phyloP scores from a whole-genome alignment of 176 grass and related monocot species.

The Sorghum bicolor region DNA sequence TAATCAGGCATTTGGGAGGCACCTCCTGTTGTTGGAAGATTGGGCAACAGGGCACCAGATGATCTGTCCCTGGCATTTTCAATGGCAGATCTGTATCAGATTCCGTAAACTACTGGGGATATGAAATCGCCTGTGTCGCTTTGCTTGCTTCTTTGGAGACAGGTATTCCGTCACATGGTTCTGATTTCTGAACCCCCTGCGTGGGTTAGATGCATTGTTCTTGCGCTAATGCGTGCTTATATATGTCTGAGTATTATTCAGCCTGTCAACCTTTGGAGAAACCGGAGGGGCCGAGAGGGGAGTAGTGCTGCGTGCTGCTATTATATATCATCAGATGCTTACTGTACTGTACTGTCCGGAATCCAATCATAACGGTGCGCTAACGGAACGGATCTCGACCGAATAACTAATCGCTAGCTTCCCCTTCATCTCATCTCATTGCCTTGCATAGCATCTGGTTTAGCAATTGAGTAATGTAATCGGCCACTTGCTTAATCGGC shows the following conservation, averaged over 20 bases:
- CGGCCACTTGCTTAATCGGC: neutral
- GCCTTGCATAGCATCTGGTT: neutral
- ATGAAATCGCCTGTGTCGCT: conserved; percentile 45
- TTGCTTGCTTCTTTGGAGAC: conserved; percentile 61
- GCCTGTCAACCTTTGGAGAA: conserved; percentile 50
- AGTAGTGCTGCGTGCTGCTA: neutral
- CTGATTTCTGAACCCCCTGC: neutral
- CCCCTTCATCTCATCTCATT: neutral
- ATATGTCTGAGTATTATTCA: conserved; percentile 28
- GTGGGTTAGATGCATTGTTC: conserved; percentile 49
- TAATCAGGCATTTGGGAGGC: conserved; percentile 37
- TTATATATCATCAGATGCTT: conserved; percentile 7
- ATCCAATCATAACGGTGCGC: conserved; percentile 50
- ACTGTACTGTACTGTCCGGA: conserved; percentile 13
- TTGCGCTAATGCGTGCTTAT: conserved; percentile 32
- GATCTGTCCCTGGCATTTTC: conserved; percentile 23
- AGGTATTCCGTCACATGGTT: conserved; percentile 44
- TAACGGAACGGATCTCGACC: conserved; percentile 37
- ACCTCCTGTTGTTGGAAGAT: conserved; percentile 38
- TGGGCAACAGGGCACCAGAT: conserved; percentile 21
- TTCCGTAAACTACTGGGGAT: conserved; percentile 36
- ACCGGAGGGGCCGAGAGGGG: conserved; percentile 36
- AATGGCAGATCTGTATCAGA: conserved; percentile 51
- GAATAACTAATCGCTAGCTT: neutral
- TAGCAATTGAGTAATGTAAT: neutral